Evolutionary conservation across 441 rosid genomes (phyloP).

Genomic region (Populus hybrid): DNA sequence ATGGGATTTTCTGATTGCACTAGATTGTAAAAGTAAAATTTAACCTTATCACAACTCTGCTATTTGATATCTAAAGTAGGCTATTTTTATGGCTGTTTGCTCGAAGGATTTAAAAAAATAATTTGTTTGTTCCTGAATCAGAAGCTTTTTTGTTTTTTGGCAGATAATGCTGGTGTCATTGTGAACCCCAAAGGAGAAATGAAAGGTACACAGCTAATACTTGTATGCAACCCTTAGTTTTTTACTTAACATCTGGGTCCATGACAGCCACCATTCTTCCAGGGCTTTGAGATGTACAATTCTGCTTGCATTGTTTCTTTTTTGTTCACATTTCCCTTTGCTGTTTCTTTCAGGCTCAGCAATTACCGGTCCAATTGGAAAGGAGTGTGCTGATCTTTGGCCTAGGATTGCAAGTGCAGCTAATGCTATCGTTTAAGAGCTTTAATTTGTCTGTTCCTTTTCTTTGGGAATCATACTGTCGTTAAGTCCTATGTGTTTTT

Average conservation of each 20-base stretch:
- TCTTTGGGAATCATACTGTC: not conserved
- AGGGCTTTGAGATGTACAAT: not conserved
- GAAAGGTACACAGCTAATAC: conserved; percentile 40
- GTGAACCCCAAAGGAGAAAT: too few relatives aligned
- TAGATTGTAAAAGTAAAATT: too few relatives aligned
- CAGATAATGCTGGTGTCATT: conserved; percentile 72
- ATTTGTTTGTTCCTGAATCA: not conserved
- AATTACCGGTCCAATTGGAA: conserved; percentile 21
- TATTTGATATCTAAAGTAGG: not conserved
- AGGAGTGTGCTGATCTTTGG: conserved; percentile 74
- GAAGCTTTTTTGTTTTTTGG: conserved; percentile 2
- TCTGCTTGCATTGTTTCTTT: not conserved
- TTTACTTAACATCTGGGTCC: not conserved
- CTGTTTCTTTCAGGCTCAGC: conserved; percentile 50
- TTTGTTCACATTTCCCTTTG: not conserved
- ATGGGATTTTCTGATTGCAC: not conserved
- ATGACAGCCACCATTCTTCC: not conserved
- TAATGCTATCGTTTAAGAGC: conserved; percentile 65
- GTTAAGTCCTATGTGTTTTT: not conserved
- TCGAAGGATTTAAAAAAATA: too few relatives aligned
- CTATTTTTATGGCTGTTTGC: not conserved
- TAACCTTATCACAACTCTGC: not conserved
- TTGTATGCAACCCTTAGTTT: not conserved
- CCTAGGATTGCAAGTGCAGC: conserved; percentile 96
- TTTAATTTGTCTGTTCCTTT: not conserved